Percentiles rank a stretch among this genome's conserved stretches.
Conservation (phyloP, 2,329 filamentous ascomycete genomes). For the Endoconidiophora polonica region DNA sequence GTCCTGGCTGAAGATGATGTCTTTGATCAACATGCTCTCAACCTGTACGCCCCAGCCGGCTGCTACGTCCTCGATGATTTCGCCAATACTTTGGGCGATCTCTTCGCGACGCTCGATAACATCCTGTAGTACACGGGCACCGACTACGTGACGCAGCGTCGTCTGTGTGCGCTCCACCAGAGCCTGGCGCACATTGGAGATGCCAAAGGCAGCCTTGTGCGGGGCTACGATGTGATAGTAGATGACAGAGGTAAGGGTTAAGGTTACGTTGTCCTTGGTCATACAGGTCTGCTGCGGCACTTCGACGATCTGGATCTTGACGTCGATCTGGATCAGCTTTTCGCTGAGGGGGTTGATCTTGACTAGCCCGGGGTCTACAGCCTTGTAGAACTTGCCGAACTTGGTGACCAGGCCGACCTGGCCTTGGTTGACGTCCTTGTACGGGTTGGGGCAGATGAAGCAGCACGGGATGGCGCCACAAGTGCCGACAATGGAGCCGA, state of each 20-base stretch:
- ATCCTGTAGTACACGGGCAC: conserved; percentile 87
- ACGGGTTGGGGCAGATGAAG: conserved; percentile 83
- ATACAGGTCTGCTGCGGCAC: conserved; percentile 95
- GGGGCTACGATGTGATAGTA: conserved; percentile 96
- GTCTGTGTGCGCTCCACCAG: conserved; percentile 96
- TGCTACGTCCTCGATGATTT: conserved; percentile 95
- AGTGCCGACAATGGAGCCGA: conserved; percentile 61
- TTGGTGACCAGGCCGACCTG: conserved; percentile 92
- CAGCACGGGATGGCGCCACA: conserved; percentile 83
- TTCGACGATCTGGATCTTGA: conserved; percentile 98
- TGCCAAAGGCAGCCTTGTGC: conserved; percentile 94
- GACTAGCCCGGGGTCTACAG: conserved; percentile 89
- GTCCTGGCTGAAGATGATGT: conserved; percentile 93
- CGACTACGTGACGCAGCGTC: conserved; percentile 89
- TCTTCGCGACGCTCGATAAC: conserved; percentile 98
- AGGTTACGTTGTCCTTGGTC: conserved; percentile 97
- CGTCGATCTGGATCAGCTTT: conserved; percentile 77
- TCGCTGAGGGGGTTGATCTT: conserved; percentile 95
- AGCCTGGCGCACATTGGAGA: conserved; percentile 87
- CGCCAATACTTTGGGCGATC: conserved; percentile 82
- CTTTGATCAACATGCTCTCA: conserved; percentile 98
- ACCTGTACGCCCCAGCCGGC: conserved; percentile 88
- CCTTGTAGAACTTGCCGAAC: conserved; percentile 87
- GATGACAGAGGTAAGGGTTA: conserved; percentile 89
- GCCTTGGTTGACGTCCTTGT: conserved; percentile 80